Base-by-base conservation (phyloP, 2,329 filamentous ascomycete genomes). In the Paecilomyces niveus region DNA sequence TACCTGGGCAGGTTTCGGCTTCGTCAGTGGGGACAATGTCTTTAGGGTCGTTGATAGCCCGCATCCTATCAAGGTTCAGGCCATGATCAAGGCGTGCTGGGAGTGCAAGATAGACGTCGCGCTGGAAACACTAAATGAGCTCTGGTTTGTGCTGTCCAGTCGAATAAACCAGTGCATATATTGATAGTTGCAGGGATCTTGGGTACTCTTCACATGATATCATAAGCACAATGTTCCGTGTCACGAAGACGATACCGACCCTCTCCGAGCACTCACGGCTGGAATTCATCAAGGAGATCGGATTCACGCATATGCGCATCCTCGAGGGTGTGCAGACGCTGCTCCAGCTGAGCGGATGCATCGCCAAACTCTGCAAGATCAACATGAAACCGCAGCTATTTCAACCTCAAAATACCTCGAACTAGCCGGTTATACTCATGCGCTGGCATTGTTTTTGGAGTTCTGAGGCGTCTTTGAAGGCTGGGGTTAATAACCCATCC, bases 171-270 rank as follows among this genome's bases (percentile, higher is more conserved):
- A 18, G 18, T 26, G 13, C 39, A 35, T 8, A n/a, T 49, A 10
- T 22, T 54, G 45, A 57, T 57, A 13, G 24, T 58, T 57, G 51
- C 31, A 83, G 81, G 83, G 86, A 89, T 61, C 79, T 97, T 60
- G 94, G 94, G 13, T 99, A 99, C 78, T 96, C 91, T n/a, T 95
- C 91, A 67, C 93, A 99, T 78, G 94, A 99, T 74, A 96, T 99
- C 67, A 95, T 99, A 74, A 95, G 89, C 77, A 99, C 93, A 61
- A 99, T 99, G 94, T 97, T 99, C 81, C 88, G 89, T 70, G 94
- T 99, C 60, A 97, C 94, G 53, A 99, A 97, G 80, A 95, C 92
- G 1, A 92, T 97, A 60, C 89, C 90, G 1, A 91, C 89, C 1
- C 79, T 99, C 58, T 94, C 91, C 65, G 94, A 99, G 76, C 92